Percentiles rank a stretch among this genome's conserved stretches.
Evolutionary conservation across 2,329 filamentous ascomycete genomes (phyloP).

Genomic region (Emmonsiellopsis sp.): DNA sequence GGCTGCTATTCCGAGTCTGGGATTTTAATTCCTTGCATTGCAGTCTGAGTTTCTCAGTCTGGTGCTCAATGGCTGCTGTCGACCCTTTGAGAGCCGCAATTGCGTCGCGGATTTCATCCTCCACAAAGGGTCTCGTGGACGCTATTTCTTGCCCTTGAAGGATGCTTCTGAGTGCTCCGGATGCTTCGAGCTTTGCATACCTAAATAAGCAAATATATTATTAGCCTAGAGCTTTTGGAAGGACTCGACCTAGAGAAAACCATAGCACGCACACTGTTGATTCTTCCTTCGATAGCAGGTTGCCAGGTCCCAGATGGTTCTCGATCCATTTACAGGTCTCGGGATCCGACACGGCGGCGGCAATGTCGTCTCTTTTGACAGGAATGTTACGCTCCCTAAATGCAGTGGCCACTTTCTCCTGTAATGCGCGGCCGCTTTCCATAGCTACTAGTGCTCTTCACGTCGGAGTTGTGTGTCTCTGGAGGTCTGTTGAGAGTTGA

Average conservation of each 20-base stretch:
- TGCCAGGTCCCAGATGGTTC: slow-evolving; percentile 23
- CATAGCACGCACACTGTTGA: slow-evolving; percentile 21
- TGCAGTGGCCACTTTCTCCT: slow-evolving; percentile 17
- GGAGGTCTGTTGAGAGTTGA: too few species aligned
- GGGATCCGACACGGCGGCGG: slow-evolving; percentile 18
- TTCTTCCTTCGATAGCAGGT: slow-evolving; percentile 32
- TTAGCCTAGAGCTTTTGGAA: background rate
- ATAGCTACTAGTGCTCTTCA: background rate
- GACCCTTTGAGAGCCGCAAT: slow-evolving; percentile 28
- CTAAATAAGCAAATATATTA: slow-evolving; percentile 12
- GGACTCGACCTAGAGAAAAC: background rate
- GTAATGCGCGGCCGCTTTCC: slow-evolving; percentile 1
- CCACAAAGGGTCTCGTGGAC: slow-evolving; percentile 28
- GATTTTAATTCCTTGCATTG: slow-evolving; percentile 24
- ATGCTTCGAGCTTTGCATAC: slow-evolving; percentile 25
- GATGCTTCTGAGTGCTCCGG: slow-evolving; percentile 20
- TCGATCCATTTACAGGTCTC: slow-evolving; percentile 23
- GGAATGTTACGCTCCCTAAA: slow-evolving; percentile 23
- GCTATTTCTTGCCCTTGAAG: slow-evolving; percentile 18
- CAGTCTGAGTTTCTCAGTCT: slow-evolving; percentile 21
- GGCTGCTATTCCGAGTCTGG: slow-evolving; percentile 16
- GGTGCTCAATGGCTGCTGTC: slow-evolving; percentile 24
- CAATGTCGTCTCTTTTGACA: slow-evolving; percentile 19
- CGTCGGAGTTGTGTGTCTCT: too few species aligned
- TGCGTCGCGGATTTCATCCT: slow-evolving; percentile 27